Evolutionary conservation across 1,284 basidiomycete genomes (phyloP).

Genomic region (Coniophora puteana): DNA sequence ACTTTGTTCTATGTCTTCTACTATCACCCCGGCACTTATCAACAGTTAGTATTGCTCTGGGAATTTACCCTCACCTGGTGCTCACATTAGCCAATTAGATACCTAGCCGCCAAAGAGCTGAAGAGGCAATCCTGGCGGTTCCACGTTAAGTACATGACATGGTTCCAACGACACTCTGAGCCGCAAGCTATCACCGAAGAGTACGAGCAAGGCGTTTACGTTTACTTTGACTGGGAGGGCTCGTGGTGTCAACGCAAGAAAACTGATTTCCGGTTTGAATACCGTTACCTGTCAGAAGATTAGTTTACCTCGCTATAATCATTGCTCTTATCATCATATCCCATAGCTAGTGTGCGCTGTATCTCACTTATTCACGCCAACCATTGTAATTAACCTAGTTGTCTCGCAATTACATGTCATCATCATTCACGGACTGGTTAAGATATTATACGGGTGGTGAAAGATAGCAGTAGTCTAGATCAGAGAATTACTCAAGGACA

Average conservation of each 20-base stretch:
- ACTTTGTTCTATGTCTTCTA: slow-evolving; percentile 99
- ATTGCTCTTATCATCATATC: no score
- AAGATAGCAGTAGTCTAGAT: slow-evolving; percentile 5
- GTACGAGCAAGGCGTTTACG: slow-evolving; percentile 98
- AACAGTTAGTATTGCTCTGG: slow-evolving; percentile 63
- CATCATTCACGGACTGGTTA: no score
- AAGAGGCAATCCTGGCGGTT: slow-evolving; percentile 99
- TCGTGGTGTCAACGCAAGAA: slow-evolving; percentile 99
- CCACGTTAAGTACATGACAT: slow-evolving; percentile 98
- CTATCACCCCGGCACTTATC: slow-evolving; percentile 95
- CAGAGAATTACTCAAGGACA: slow-evolving; percentile 64
- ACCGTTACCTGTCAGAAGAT: slow-evolving; percentile 88
- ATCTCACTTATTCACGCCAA: no score
- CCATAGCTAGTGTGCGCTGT: no score
- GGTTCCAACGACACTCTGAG: slow-evolving; percentile 99
- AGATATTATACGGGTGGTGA: no score
- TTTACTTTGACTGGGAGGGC: slow-evolving; percentile 97
- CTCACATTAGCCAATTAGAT: slow-evolving; percentile 46
- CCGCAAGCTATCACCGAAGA: slow-evolving; percentile 99
- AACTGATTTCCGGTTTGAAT: slow-evolving; percentile 96
- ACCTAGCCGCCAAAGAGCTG: slow-evolving; percentile 94
- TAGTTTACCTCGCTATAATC: slow-evolving; percentile 31
- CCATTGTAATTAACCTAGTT: no score
- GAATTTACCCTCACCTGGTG: slow-evolving; percentile 5
- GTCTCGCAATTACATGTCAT: no score